phyloP scores from a whole-genome alignment of 345 rosid genomes.

The Eutrema heterophyllum region DNA sequence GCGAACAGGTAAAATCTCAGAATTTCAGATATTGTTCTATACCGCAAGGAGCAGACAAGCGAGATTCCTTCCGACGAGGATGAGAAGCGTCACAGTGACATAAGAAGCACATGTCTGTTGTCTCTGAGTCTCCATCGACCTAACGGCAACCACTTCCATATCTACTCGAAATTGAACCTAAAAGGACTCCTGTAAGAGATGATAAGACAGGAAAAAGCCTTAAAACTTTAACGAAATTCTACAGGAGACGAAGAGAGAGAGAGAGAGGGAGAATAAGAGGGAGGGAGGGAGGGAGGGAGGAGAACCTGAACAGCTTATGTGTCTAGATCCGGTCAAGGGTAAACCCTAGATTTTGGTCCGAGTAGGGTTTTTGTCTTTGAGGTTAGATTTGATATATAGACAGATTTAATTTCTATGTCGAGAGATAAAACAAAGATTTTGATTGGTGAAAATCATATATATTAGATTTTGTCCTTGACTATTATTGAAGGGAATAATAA shows the following conservation, averaged over 20 bases:
- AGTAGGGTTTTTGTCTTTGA: constrained; percentile 34
- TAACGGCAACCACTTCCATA: constrained; percentile 42
- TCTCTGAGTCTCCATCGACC: constrained; percentile 27
- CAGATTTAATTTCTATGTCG: neutral
- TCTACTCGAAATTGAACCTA: constrained; percentile 19
- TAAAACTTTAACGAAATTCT: neutral
- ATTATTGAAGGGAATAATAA: too few relatives aligned
- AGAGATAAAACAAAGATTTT: neutral
- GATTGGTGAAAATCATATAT: neutral
- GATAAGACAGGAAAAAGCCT: neutral
- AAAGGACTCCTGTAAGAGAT: constrained; percentile 14
- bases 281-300: neutral
- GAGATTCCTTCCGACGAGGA: constrained; percentile 40
- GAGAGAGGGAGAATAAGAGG: neutral
- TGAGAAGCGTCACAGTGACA: constrained; percentile 34
- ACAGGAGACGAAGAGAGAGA: neutral
- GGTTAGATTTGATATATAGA: constrained; percentile 20
- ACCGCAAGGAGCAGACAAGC: constrained; percentile 44
- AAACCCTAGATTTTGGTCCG: constrained; percentile 38
- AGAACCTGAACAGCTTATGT: constrained; percentile 34
- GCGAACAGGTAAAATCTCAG: neutral
- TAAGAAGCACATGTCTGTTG: constrained; percentile 30
- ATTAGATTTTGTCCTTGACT: neutral
- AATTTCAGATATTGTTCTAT: constrained; percentile 5
- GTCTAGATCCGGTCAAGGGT: constrained; percentile 47